Evolutionary conservation across 148 eudicot species (phyloP).

Genomic region (Chenopodium formosanum): DNA sequence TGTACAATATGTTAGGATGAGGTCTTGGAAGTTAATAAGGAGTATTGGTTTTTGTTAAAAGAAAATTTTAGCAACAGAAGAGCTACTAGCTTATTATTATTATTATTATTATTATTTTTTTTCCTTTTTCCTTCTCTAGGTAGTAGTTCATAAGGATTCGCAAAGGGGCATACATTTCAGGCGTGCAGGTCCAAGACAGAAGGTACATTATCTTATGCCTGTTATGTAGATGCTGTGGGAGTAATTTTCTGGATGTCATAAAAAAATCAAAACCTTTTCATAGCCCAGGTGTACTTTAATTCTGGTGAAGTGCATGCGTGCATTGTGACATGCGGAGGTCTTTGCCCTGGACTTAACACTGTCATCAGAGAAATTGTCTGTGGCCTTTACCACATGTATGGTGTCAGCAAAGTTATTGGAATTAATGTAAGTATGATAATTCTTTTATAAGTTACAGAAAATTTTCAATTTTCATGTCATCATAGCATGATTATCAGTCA

Average conservation of each 20-base stretch:
- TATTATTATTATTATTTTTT: too few species aligned
- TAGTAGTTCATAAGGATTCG: slow-evolving; percentile 73
- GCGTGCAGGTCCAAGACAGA: slow-evolving; percentile 86
- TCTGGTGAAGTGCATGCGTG: slow-evolving; percentile 84
- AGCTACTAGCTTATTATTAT: not conserved
- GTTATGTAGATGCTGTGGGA: not conserved
- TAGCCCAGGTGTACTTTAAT: slow-evolving; percentile 65
- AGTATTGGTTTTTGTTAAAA: not conserved
- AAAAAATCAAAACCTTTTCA: slow-evolving; percentile 23
- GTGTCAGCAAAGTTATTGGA: slow-evolving; percentile 69
- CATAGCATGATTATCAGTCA: not conserved
- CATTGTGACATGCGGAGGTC: slow-evolving; percentile 91
- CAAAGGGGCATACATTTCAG: slow-evolving; percentile 79
- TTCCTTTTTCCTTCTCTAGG: slow-evolving; percentile 31
- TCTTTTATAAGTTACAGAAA: not conserved
- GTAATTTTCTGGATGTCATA: slow-evolving; percentile 5
- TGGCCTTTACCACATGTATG: slow-evolving; percentile 80
- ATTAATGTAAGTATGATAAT: slow-evolving; percentile 57
- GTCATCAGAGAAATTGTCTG: slow-evolving; percentile 87
- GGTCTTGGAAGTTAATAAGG: not conserved
- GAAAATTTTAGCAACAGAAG: not conserved
- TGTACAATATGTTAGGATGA: not conserved
- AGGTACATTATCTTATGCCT: slow-evolving; percentile 36
- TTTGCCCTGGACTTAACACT: slow-evolving; percentile 90
- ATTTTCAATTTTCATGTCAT: not conserved